Evolutionary conservation across 164 flowering plant species (phyloP).

Genomic region (Umbellularia californica): DNA sequence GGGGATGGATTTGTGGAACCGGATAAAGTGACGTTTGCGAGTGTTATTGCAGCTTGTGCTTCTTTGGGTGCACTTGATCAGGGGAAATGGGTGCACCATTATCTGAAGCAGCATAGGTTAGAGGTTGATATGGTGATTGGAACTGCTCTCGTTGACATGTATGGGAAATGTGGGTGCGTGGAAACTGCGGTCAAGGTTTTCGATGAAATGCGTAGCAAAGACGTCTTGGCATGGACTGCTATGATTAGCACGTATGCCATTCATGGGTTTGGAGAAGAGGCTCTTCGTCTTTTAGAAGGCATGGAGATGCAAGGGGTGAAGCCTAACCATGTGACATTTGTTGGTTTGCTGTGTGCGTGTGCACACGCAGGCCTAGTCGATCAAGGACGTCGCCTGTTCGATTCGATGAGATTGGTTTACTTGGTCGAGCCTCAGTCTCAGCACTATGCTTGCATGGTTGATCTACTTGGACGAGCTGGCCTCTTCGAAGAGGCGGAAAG

Average conservation of each 20-base stretch:
- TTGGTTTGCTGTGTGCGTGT: slow-evolving; percentile 67
- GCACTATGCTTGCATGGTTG: slow-evolving; percentile 83
- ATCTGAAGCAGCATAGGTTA: slow-evolving; percentile 44
- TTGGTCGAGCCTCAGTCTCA: slow-evolving; percentile 48
- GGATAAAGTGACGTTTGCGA: slow-evolving; percentile 18
- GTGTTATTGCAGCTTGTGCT: slow-evolving; percentile 23
- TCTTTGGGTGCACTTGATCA: slow-evolving; percentile 35
- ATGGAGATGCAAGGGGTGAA: slow-evolving; percentile 50
- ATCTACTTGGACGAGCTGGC: slow-evolving; percentile 58
- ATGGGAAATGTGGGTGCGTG: slow-evolving; percentile 70
- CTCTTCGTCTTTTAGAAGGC: slow-evolving; percentile 46
- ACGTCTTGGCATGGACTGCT: slow-evolving; percentile 65
- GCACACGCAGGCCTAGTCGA: slow-evolving; percentile 76
- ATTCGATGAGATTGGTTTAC: slow-evolving; percentile 47
- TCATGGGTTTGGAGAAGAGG: slow-evolving; percentile 54
- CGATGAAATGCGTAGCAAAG: slow-evolving; percentile 42
- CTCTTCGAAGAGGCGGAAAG: slow-evolving; percentile 58
- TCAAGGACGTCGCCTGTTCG: slow-evolving; percentile 53
- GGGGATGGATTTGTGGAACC: slow-evolving; percentile 11
- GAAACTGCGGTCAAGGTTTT: slow-evolving; percentile 51
- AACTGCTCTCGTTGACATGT: slow-evolving; percentile 77
- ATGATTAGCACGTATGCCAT: slow-evolving; percentile 68
- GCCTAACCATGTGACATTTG: slow-evolving; percentile 74
- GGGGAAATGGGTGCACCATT: slow-evolving; percentile 66
- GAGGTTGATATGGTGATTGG: slow-evolving; percentile 51